Percentiles rank a stretch among this genome's conserved stretches.
Evolutionary conservation across 2,329 filamentous ascomycete species (phyloP).

Genomic region (Aspergillus texensis): DNA sequence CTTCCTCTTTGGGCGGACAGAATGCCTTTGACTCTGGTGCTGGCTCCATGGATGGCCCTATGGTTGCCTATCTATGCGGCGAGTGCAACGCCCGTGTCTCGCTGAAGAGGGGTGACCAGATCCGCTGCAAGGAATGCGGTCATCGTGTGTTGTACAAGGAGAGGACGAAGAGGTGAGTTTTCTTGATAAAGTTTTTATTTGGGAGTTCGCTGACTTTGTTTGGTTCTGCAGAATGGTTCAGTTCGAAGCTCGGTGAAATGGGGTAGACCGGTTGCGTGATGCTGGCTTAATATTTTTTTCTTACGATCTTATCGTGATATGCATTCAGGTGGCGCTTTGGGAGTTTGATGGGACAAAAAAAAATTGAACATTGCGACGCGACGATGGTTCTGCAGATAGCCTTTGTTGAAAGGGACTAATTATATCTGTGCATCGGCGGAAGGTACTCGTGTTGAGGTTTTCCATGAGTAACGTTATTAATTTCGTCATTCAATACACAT

Average conservation of each 20-base stretch:
- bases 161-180: constrained; percentile 84
- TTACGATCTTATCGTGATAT: constrained; percentile 29
- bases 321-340: constrained; percentile 38
- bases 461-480: not conserved
- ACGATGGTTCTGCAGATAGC: not conserved
- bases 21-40: constrained; percentile 48
- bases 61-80: constrained; percentile 74
- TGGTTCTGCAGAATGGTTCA: constrained; percentile 79
- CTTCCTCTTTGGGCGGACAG: constrained; percentile 53
- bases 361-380: constrained; percentile 4
- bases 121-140: constrained; percentile 89
- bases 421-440: not conserved
- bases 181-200: constrained; percentile 3
- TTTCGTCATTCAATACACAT: not conserved
- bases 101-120: constrained; percentile 76
- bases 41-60: constrained; percentile 53
- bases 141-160: constrained; percentile 97
- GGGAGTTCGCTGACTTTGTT: constrained; percentile 1
- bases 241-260: constrained; percentile 82
- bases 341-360: constrained; percentile 21
- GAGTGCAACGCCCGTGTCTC: constrained; percentile 80
- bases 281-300: not conserved
- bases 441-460: not conserved
- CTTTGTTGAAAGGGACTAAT: not conserved
- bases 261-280: not conserved